phyloP scores from a whole-genome alignment of 2,329 filamentous ascomycete genomes.

The Metarhizium rileyi region DNA sequence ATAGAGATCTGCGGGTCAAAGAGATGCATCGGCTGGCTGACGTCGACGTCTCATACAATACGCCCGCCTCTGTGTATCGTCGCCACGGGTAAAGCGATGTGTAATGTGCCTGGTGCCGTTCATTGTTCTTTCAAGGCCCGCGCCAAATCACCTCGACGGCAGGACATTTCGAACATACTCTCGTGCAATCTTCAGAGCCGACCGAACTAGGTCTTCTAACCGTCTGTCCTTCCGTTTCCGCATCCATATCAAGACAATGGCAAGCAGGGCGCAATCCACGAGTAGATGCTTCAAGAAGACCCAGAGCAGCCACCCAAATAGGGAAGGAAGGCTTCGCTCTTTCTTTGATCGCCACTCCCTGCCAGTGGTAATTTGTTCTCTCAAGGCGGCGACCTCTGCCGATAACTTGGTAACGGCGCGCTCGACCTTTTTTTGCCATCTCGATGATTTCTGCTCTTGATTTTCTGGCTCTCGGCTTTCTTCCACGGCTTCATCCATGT shows the following conservation, averaged over 20 bases:
- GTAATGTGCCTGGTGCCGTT: background rate
- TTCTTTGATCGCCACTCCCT: constrained; percentile 60
- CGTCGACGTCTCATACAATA: background rate
- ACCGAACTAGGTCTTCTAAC: constrained; percentile 64
- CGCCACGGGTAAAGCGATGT: background rate
- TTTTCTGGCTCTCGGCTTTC: constrained; percentile 23
- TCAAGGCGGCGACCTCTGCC: constrained; percentile 80
- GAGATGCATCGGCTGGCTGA: background rate
- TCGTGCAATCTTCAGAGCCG: constrained; percentile 45
- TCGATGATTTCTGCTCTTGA: constrained; percentile 32
- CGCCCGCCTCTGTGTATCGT: background rate
- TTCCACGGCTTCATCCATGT: constrained; percentile 35
- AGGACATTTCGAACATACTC: constrained; percentile 52
- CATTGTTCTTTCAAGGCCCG: background rate
- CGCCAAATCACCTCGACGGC: constrained; percentile 39
- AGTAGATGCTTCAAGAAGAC: constrained; percentile 61
- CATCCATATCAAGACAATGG: constrained; percentile 61
- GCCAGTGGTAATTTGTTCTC: constrained; percentile 78
- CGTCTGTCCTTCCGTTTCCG: constrained; percentile 59
- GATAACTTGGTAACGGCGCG: constrained; percentile 80
- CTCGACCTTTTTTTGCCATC: constrained; percentile 78
- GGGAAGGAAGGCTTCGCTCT: constrained; percentile 55
- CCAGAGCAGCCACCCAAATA: constrained; percentile 64
- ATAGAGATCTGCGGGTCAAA: background rate
- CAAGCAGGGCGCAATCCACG: constrained; percentile 58